Conservation (phyloP, 1,284 basidiomycete species). For the Gymnopus androsaceus region DNA sequence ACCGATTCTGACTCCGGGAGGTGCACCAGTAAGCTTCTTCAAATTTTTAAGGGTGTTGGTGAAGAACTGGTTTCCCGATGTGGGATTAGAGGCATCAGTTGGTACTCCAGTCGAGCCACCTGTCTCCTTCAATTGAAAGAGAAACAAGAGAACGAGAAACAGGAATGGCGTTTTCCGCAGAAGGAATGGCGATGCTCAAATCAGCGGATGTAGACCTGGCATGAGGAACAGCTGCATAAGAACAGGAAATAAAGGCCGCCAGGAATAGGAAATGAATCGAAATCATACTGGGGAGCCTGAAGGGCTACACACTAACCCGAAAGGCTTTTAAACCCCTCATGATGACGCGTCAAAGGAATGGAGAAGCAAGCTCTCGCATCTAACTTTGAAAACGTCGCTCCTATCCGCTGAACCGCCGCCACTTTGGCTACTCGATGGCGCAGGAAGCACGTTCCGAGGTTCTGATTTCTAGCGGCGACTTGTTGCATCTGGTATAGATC, state of each 20-base stretch:
- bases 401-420: no score
- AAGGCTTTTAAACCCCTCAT: no score
- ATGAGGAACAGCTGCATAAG: not conserved
- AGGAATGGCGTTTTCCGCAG: not conserved
- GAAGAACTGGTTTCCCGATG: conserved; percentile 12
- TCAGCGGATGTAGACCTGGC: not conserved
- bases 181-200: not conserved
- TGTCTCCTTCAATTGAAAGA: conserved; percentile 70
- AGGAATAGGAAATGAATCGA: not conserved
- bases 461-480: no score
- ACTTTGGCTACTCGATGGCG: no score
- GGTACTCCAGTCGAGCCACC: conserved; percentile 71
- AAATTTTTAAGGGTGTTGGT: conserved; percentile 11
- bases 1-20: conserved; percentile 34
- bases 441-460: no score
- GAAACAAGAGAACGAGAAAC: conserved; percentile 53
- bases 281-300: not conserved
- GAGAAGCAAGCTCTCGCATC: no score
- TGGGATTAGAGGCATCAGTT: conserved; percentile 9
- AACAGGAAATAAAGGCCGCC: not conserved
- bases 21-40: conserved; percentile 6
- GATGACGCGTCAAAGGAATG: no score
- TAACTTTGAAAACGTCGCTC: no score
- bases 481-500: no score
- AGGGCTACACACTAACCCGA: not conserved